phyloP scores from a whole-genome alignment of 2,329 filamentous ascomycete genomes.

The Aspergillus nomiae region DNA sequence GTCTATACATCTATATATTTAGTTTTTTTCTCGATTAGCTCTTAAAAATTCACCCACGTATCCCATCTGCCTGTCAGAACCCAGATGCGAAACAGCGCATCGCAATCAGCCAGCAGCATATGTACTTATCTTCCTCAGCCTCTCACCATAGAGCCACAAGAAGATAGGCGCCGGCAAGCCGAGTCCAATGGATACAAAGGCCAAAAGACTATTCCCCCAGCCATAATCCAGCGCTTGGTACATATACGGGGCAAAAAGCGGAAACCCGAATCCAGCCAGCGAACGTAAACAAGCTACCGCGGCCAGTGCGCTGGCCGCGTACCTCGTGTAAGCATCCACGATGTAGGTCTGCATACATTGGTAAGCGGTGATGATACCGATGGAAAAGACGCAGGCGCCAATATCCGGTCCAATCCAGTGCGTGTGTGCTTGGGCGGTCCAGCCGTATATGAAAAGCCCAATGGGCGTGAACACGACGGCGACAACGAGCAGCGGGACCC shows the following conservation, averaged over 20 bases:
- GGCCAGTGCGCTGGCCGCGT: slow-evolving; percentile 34
- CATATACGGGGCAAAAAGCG: slow-evolving; percentile 37
- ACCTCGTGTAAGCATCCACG: slow-evolving; percentile 35
- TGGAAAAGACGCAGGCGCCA: slow-evolving; percentile 50
- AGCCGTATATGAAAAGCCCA: slow-evolving; percentile 61
- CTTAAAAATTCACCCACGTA: not conserved
- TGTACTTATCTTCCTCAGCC: slow-evolving; percentile 45
- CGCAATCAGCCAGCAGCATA: slow-evolving; percentile 29
- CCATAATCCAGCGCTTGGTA: slow-evolving; percentile 30
- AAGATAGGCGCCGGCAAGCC: slow-evolving; percentile 48
- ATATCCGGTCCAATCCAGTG: slow-evolving; percentile 59
- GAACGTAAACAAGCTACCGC: slow-evolving; percentile 30
- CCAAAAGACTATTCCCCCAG: slow-evolving; percentile 40
- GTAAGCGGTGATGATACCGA: slow-evolving; percentile 43
- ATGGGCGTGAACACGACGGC: slow-evolving; percentile 55
- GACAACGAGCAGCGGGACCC: slow-evolving; percentile 60
- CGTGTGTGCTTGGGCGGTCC: slow-evolving; percentile 51
- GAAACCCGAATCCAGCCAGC: slow-evolving; percentile 37
- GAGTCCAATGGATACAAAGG: slow-evolving; percentile 35
- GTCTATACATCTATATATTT: not conserved
- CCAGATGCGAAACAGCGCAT: not conserved
- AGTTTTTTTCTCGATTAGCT: not conserved
- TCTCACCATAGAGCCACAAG: slow-evolving; percentile 50
- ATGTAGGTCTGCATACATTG: slow-evolving; percentile 38
- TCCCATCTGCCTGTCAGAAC: too few relatives aligned